Conservation (phyloP, 768 basidiomycete species). For the Clavaria fumosa region DNA sequence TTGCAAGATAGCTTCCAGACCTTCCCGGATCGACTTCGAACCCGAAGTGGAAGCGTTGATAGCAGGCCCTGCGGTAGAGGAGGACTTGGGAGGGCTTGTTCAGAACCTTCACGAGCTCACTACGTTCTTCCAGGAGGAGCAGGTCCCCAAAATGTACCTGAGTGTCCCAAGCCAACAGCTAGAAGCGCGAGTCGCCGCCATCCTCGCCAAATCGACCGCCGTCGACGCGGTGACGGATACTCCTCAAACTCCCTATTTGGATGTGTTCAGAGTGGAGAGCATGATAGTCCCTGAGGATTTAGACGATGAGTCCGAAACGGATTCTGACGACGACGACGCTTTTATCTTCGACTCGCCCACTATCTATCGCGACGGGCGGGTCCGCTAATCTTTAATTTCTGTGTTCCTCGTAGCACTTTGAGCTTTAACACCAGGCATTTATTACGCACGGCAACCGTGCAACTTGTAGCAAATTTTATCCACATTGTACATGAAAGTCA, state of each 20-base stretch:
- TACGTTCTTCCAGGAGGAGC: conserved; percentile 50
- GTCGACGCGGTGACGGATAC: conserved; percentile 34
- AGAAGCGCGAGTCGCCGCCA: conserved; percentile 69
- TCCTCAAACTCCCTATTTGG: conserved; percentile 68
- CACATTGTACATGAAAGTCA: conserved; percentile 5
- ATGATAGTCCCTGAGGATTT: conserved; percentile 23
- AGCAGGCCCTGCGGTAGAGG: conserved; percentile 33
- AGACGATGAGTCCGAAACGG: conserved; percentile 33
- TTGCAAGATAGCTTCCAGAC: conserved; percentile 52
- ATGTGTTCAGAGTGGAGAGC: conserved; percentile 51
- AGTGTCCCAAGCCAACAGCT: conserved; percentile 41
- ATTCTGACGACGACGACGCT: conserved; percentile 39
- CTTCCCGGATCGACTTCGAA: conserved; percentile 61
- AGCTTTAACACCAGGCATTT: too few relatives aligned
- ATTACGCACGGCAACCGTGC: too few relatives aligned
- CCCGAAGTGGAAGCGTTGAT: conserved; percentile 38
- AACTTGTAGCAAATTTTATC: too few relatives aligned
- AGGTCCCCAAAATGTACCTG: conserved; percentile 18
- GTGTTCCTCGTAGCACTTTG: conserved; percentile 8
- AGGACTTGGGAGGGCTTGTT: conserved; percentile 65
- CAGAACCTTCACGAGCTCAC: conserved; percentile 65
- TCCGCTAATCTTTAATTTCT: conserved; percentile 17
- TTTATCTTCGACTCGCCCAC: conserved; percentile 47
- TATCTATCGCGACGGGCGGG: conserved; percentile 31
- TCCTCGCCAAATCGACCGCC: conserved; percentile 65